phyloP scores from a whole-genome alignment of 768 basidiomycete genomes.

The Agaricus subrufescens region DNA sequence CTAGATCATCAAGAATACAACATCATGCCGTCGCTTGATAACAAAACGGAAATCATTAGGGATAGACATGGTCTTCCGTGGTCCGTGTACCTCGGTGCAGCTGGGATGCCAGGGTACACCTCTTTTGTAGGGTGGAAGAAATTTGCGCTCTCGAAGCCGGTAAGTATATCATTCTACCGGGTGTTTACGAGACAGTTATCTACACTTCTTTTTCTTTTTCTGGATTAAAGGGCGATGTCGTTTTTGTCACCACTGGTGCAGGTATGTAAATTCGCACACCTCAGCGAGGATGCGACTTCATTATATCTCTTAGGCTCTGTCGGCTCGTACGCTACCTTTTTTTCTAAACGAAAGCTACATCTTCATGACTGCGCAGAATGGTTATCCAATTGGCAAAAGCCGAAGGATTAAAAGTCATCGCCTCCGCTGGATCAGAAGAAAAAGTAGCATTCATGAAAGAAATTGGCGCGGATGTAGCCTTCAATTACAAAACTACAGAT shows the following conservation, averaged over 20 bases:
- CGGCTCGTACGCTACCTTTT: slow-evolving; percentile 44
- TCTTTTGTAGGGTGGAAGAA: slow-evolving; percentile 38
- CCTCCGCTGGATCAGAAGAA: slow-evolving; percentile 67
- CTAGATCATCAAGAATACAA: slow-evolving; percentile 38
- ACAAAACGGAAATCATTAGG: slow-evolving; percentile 22
- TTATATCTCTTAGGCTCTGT: slow-evolving; percentile 34
- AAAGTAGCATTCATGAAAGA: slow-evolving; percentile 60
- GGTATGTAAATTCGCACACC: slow-evolving; percentile 14
- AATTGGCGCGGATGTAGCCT: slow-evolving; percentile 64
- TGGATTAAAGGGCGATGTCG: slow-evolving; percentile 30
- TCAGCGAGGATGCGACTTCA: not conserved
- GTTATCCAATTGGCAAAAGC: slow-evolving; percentile 49
- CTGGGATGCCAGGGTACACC: slow-evolving; percentile 49
- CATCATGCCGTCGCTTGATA: slow-evolving; percentile 19
- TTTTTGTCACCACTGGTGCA: slow-evolving; percentile 36
- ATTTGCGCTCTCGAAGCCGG: slow-evolving; percentile 32
- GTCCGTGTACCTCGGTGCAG: slow-evolving; percentile 43
- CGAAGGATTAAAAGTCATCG: slow-evolving; percentile 62
- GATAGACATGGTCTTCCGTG: slow-evolving; percentile 44
- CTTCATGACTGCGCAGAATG: slow-evolving; percentile 20
- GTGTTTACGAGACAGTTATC: not conserved
- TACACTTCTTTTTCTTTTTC: too few relatives aligned
- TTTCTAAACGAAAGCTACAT: not conserved
- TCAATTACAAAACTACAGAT: slow-evolving; percentile 67
- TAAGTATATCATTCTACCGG: slow-evolving; percentile 8